These are phyloP conservation scores for Lipomyces chichibuensis DNA, from an alignment of 805 yeast genomes.

Conservation along the genomic window DNA sequence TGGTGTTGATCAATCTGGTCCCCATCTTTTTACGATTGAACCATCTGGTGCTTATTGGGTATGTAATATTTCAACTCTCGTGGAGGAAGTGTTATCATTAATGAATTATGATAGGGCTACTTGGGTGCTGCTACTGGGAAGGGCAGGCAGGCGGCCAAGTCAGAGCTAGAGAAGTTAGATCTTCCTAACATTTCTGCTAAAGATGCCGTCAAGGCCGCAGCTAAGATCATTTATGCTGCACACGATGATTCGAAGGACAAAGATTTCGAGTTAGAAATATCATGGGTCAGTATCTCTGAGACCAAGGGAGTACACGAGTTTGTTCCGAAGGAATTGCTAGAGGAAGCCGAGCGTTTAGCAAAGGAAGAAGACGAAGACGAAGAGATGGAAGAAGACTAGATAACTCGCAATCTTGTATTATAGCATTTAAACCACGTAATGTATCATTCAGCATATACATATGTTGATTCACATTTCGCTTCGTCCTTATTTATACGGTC, in stretches of 20 bases:
- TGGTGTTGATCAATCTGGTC: constrained; percentile 87
- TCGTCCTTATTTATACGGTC: not conserved
- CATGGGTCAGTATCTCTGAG: constrained; percentile 80
- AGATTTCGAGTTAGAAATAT: constrained; percentile 90
- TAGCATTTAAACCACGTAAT: not conserved
- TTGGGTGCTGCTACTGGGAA: constrained; percentile 97
- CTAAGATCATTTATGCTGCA: constrained; percentile 86
- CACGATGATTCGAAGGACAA: constrained; percentile 98
- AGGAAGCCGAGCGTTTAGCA: constrained; percentile 83
- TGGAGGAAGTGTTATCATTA: not conserved
- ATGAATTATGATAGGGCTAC: constrained; percentile 58
- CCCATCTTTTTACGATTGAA: constrained; percentile 94
- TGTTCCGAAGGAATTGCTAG: constrained; percentile 76
- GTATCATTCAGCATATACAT: not conserved
- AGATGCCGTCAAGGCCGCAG: constrained; percentile 92
- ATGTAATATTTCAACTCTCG: constrained; percentile 3
- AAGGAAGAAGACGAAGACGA: constrained; percentile 80
- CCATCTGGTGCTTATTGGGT: constrained; percentile 95
- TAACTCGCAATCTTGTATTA: constrained; percentile 6
- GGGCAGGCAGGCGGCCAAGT: constrained; percentile 97
- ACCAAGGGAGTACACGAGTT: constrained; percentile 79
- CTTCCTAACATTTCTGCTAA: constrained; percentile 65
- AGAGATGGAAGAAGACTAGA: constrained; percentile 42
- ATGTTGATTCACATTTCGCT: too few species aligned
- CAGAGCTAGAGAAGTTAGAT: constrained; percentile 89